These are phyloP conservation scores for Zopfia rhizophila DNA, from an alignment of 2,329 filamentous ascomycete genomes.

Conservation along the genomic window DNA sequence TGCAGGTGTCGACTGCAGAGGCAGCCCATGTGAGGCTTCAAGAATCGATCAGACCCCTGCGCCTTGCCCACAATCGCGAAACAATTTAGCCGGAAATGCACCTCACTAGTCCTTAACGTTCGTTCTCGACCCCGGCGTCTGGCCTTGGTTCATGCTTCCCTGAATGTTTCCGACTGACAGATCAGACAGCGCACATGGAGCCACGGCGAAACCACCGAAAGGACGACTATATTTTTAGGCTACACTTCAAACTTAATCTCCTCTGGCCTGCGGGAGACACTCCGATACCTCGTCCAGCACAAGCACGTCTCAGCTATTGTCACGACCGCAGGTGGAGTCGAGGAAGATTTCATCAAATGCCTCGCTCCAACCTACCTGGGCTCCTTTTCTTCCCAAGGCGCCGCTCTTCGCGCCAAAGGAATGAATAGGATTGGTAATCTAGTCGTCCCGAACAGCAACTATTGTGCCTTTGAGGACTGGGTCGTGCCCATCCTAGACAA, in stretches of 20 bases:
- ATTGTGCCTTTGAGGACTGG: constrained; percentile 98
- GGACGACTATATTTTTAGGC: constrained; percentile 94
- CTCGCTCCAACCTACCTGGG: constrained; percentile 93
- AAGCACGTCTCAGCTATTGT: constrained; percentile 92
- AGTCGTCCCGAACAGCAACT: constrained; percentile 95
- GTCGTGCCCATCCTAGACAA: constrained; percentile 92
- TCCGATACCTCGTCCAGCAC: constrained; percentile 93
- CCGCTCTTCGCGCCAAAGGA: constrained; percentile 81
- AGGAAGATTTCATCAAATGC: constrained; percentile 99
- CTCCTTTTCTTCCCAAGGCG: constrained; percentile 81
- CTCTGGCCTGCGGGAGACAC: constrained; percentile 88
- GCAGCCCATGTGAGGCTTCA: constrained; percentile 1
- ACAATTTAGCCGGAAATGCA: constrained; percentile 46
- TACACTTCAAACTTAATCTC: constrained; percentile 99
- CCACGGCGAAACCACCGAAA: constrained; percentile 79
- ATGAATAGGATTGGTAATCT: constrained; percentile 97
- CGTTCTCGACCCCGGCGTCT: constrained; percentile 29
- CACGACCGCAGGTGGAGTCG: constrained; percentile 92
- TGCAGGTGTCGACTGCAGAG: constrained; percentile 31
- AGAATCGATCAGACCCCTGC: constrained; percentile 40
- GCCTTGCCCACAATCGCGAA: constrained; percentile 27
- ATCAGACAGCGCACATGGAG: constrained; percentile 75
- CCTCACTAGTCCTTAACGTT: neutral
- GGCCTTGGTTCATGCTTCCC: constrained; percentile 26
- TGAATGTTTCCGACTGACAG: constrained; percentile 38